Percentiles rank a stretch among this genome's conserved stretches.
Conservation (phyloP, 345 rosid species). For the Capsella bursapastoris region DNA sequence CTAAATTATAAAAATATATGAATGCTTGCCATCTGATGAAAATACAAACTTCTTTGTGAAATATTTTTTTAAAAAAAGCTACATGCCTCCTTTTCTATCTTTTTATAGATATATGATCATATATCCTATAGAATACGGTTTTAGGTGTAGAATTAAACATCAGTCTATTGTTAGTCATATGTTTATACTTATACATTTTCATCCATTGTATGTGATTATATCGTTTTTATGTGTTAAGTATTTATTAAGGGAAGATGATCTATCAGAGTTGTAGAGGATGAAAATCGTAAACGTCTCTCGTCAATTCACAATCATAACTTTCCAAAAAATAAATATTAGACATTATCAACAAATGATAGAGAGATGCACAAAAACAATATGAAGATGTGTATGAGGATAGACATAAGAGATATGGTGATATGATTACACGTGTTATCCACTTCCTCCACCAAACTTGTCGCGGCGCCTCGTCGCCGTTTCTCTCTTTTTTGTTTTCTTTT, state of each 20-base stretch:
- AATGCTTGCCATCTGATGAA: conserved; percentile 29
- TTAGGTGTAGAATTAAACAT: background rate
- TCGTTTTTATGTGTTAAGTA: background rate
- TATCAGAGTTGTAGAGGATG: background rate
- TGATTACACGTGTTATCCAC: conserved; percentile 44
- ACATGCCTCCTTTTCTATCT: background rate
- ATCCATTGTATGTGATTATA: no score
- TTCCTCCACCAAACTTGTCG: conserved; percentile 27
- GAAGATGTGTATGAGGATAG: conserved; percentile 35
- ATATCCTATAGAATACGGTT: background rate
- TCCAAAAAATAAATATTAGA: background rate
- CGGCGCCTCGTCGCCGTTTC: conserved; percentile 47
- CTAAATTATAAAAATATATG: background rate
- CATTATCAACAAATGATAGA: conserved; percentile 10
- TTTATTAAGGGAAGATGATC: background rate
- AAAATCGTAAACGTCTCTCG: conserved; percentile 6
- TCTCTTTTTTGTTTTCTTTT: background rate
- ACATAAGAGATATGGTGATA: conserved; percentile 40
- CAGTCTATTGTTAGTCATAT: background rate
- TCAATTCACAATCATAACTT: conserved; percentile 4
- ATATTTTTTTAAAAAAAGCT: background rate
- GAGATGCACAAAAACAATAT: background rate
- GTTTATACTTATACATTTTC: no score
- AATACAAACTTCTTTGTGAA: background rate
- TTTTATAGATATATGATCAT: no score